These are phyloP conservation scores for Psilocybe cubensis DNA, from an alignment of 768 basidiomycete genomes.

Conservation along the genomic window DNA sequence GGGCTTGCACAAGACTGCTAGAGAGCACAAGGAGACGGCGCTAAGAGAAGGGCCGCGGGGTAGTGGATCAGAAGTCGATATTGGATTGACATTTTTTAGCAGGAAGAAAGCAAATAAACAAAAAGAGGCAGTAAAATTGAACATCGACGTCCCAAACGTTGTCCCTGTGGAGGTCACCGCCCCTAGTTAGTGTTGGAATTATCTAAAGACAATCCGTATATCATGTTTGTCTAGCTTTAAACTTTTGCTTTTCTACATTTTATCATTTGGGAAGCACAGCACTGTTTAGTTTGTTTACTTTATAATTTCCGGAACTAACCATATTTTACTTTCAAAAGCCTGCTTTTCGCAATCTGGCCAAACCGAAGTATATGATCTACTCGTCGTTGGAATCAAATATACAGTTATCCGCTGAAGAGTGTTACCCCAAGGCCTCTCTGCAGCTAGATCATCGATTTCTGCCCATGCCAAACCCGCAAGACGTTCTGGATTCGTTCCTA, in stretches of 20 bases:
- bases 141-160: slow-evolving; percentile 13
- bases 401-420: not conserved
- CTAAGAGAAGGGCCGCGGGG: slow-evolving; percentile 36
- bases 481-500: not conserved
- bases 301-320: too few species aligned
- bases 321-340: too few species aligned
- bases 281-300: not conserved
- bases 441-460: slow-evolving; percentile 4
- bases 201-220: too few species aligned
- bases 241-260: too few species aligned
- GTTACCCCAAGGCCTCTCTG: not conserved
- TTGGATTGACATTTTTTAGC: slow-evolving; percentile 42
- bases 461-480: slow-evolving; percentile 3
- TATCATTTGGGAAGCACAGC: too few species aligned
- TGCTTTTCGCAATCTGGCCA: too few species aligned
- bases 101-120: slow-evolving; percentile 2
- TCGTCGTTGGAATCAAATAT: not conserved
- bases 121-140: not conserved
- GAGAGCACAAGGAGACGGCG: slow-evolving; percentile 39
- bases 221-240: too few species aligned
- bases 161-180: slow-evolving; percentile 31
- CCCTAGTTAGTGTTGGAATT: slow-evolving; percentile 3
- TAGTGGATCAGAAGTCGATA: slow-evolving; percentile 42
- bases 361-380: too few species aligned
- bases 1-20: slow-evolving; percentile 58